These are phyloP conservation scores for Phytophthora sp. DNA, from an alignment of 352 stramenopile genomes.

Conservation along the genomic window DNA sequence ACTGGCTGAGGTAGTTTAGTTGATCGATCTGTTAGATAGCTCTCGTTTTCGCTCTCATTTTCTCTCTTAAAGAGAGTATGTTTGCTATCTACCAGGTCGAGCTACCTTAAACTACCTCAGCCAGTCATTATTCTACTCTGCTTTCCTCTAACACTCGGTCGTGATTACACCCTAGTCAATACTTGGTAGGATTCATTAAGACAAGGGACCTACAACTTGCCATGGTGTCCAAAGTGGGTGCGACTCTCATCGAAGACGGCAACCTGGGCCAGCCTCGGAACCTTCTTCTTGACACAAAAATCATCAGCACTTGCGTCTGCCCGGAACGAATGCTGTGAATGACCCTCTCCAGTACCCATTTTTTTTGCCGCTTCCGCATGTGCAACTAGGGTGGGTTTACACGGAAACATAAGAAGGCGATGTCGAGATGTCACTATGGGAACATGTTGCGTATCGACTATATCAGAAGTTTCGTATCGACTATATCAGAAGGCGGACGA, in stretches of 20 bases:
- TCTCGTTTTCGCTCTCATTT: too few species aligned
- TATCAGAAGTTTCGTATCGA: too few species aligned
- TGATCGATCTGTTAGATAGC: too few species aligned
- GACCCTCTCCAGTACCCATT: conserved; percentile 14
- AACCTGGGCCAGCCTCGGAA: neutral
- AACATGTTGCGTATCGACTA: neutral
- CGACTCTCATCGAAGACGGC: neutral
- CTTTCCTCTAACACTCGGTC: too few species aligned
- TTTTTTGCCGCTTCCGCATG: conserved; percentile 1
- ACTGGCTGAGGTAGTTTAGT: too few species aligned
- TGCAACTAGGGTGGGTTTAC: conserved; percentile 11
- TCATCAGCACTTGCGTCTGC: neutral
- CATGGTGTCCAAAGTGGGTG: neutral
- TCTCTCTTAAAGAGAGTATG: too few species aligned
- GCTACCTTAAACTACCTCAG: too few species aligned
- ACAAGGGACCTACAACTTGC: too few species aligned
- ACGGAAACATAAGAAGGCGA: neutral
- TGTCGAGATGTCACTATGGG: neutral
- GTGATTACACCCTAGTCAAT: too few species aligned
- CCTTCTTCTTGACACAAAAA: neutral
- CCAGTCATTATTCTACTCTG: too few species aligned
- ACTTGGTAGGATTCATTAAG: too few species aligned
- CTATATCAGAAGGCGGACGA: neutral
- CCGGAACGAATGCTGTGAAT: conserved; percentile 11
- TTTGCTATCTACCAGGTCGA: too few species aligned